These are phyloP conservation scores for Lizanozyma gosingica DNA, from an alignment of 1,139 yeast species.

Conservation along the genomic window DNA sequence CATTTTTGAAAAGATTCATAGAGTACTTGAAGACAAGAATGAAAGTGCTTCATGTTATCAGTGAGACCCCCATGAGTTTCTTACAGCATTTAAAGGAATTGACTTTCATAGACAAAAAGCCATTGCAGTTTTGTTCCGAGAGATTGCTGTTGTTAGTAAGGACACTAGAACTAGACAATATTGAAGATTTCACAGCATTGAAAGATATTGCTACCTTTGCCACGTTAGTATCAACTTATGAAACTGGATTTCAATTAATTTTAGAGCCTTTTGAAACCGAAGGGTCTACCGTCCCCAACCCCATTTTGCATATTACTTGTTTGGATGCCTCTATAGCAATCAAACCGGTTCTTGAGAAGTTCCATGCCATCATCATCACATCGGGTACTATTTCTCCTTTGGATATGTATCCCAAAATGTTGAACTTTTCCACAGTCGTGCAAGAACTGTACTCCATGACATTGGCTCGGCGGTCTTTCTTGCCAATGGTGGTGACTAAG, in stretches of 20 bases:
- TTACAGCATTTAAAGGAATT: conserved; percentile 86
- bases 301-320: conserved; percentile 90
- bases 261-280: conserved; percentile 96
- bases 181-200: conserved; percentile 86
- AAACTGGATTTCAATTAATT: conserved; percentile 82
- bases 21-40: conserved; percentile 93
- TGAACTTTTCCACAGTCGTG: conserved; percentile 86
- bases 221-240: conserved; percentile 89
- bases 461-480: conserved; percentile 79
- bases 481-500: conserved; percentile 93
- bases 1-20: conserved; percentile 83
- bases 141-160: conserved; percentile 79
- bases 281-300: conserved; percentile 96
- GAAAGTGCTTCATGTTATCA: conserved; percentile 94
- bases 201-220: conserved; percentile 97
- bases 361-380: conserved; percentile 89
- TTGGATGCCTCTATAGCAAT: conserved; percentile 97
- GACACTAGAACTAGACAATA: conserved; percentile 77
- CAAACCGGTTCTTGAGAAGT: conserved; percentile 90
- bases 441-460: conserved; percentile 97
- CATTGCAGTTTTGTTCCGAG: conserved; percentile 86
- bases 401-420: conserved; percentile 98
- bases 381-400: conserved; percentile 97
- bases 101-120: conserved; percentile 87
- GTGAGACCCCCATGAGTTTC: conserved; percentile 92